Evolutionary conservation across 192 early-diverging fungal species (phyloP), one percentile per base, ranked within the genome.

Genomic region (Gigaspora rosea): DNA sequence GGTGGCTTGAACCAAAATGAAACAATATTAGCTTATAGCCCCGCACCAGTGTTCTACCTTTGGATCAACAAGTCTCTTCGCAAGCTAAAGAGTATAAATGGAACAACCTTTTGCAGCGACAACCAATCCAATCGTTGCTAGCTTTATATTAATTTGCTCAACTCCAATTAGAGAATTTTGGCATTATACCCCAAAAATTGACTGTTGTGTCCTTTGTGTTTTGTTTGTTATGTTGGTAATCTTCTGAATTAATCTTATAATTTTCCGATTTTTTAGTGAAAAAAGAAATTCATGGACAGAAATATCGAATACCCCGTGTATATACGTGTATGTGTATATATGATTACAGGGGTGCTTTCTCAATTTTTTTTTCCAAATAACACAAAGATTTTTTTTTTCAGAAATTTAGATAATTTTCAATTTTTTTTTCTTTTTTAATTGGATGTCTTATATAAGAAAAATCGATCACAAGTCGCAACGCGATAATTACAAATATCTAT

Each of bases 201-300:
- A 66, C 15, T 66, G 64, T 66, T 66, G 64, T 66, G 64, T 36
- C 41, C 36, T 62, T 66, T 66, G 64, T 66, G 64, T 66, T 66
- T 66, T 66, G 64, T 66, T 66, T 66, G 64, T 66, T 66, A 66
- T 66, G 35, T 66, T 35, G 64, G 64, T 41, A 66, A 66, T 41
- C 36, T 62, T 27, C 36, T 65, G 35, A 41, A 66, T 66, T 66
- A 66, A 66, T 66, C 64, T 47, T 66, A 41, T 65, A 65, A 36
- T 65, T 66, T 66, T 66, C 36, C 64, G 35, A 66, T 41, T 66
- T 66, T 35, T 41, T 66, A 65, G 36, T 18, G 36, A 66, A 33
- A 41, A 66, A 66, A 41, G 36, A 41, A 41, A 41, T 41, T 41
- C 36, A 47, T 66, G 36, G 64, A 33, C 64, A 8, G 64, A 66